Evolutionary conservation across 2,329 filamentous ascomycete species (phyloP), one percentile per base, ranked within the genome.

Genomic region (Aureobasidium namibiae): DNA sequence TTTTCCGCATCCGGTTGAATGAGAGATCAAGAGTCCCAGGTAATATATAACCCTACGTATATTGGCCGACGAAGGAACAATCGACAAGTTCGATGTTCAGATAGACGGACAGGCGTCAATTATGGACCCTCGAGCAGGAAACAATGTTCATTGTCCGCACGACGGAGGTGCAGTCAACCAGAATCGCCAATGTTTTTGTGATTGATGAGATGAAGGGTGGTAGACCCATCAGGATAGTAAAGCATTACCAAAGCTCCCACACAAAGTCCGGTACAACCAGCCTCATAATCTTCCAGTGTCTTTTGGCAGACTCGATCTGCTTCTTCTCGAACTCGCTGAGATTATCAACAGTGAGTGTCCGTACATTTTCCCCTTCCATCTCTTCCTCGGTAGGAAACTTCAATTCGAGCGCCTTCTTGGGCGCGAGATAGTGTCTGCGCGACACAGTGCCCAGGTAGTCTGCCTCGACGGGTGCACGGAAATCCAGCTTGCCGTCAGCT

Each of bases 201-300:
- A n/a, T n/a, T n/a, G n/a, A n/a, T n/a, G n/a, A n/a, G n/a, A n/a
- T n/a, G n/a, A n/a, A n/a, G n/a, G n/a, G n/a, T n/a, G n/a, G n/a
- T n/a, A n/a, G n/a, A n/a, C n/a, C n/a, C n/a, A n/a, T n/a, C n/a
- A n/a, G 18, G 8, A 41, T 18, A 41, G n/a, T n/a, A n/a, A 41
- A 4, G 34, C 39, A 57, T 81, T 73, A 96, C 90, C 90, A 97
- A 67, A 84, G 82, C 75, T 95, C 88, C 94, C 94, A 99, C 26
- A 97, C 82, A 13, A 76, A 75, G 60, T 78, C 78, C 1, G 92
- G 91, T 63, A 97, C 65, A 2, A 96, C 91, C 0, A 77, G 83
- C 68, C 94, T 83, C 91, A 99, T 99, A 48, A 99, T 87, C 44
- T 76, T 77, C 94, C 94, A 99, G 75, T 99, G 94, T 10, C 88